phyloP scores from a whole-genome alignment of 768 basidiomycete genomes.

The Lentinus brumalis region DNA sequence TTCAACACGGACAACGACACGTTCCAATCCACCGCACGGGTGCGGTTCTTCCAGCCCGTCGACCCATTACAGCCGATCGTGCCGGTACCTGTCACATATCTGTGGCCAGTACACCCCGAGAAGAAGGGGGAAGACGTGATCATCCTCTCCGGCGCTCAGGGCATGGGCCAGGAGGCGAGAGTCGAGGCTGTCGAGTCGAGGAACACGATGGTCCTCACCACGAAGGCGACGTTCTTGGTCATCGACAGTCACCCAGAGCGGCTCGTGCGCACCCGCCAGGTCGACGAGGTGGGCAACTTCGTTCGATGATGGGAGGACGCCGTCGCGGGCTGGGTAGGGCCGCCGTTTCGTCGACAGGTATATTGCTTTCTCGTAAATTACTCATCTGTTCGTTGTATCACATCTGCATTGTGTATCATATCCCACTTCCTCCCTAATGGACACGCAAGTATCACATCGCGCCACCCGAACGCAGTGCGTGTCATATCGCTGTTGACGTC shows the following conservation, averaged over 20 bases:
- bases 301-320: not conserved
- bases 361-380: not conserved
- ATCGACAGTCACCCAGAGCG: conserved; percentile 20
- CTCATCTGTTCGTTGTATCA: conserved; percentile 4
- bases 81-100: conserved; percentile 27
- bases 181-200: conserved; percentile 21
- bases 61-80: conserved; percentile 19
- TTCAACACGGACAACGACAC: conserved; percentile 26
- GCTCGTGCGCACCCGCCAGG: conserved; percentile 17
- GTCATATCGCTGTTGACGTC: no score
- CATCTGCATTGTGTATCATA: conserved; percentile 4
- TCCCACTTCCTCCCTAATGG: not conserved
- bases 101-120: conserved; percentile 27
- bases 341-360: not conserved
- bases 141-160: conserved; percentile 20
- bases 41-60: conserved; percentile 25
- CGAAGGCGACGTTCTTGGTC: conserved; percentile 20
- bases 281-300: conserved; percentile 20
- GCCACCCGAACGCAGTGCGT: no score
- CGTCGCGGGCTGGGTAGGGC: not conserved
- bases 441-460: not conserved
- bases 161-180: conserved; percentile 22
- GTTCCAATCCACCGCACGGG: conserved; percentile 25
- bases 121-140: conserved; percentile 20
- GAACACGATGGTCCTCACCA: conserved; percentile 14